Conservation (phyloP, 495 filamentous ascomycete species). For the Hypoxylon perforatum region DNA sequence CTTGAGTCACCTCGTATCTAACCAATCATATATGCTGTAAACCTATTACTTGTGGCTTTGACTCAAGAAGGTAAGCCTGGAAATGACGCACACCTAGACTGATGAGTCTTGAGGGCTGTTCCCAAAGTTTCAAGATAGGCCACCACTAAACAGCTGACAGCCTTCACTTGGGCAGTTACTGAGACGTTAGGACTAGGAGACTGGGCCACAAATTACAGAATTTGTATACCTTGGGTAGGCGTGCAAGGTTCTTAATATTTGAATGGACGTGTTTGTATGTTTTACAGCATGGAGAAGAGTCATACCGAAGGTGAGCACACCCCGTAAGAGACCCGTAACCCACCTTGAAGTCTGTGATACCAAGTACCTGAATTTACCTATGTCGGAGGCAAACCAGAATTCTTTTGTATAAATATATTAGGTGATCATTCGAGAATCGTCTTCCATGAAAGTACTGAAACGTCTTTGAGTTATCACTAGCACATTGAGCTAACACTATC, state of each 20-base stretch:
- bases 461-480: neutral
- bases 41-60: neutral
- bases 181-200: no score
- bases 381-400: neutral
- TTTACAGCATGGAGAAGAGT: constrained; percentile 24
- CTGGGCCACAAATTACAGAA: no score
- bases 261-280: no score
- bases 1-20: neutral
- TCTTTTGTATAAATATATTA: neutral
- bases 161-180: no score
- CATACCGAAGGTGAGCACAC: constrained; percentile 18
- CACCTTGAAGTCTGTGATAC: neutral
- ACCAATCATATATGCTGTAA: neutral
- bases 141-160: no score
- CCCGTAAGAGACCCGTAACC: neutral
- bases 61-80: neutral
- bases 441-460: neutral
- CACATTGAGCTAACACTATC: neutral
- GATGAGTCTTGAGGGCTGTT: neutral
- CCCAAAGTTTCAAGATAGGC: neutral
- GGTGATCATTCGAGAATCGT: neutral
- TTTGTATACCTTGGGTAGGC: no score
- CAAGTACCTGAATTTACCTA: neutral
- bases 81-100: constrained; percentile 4
- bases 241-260: neutral